Evolutionary conservation across 805 yeast genomes (phyloP).

Genomic region (Candida michaelii): DNA sequence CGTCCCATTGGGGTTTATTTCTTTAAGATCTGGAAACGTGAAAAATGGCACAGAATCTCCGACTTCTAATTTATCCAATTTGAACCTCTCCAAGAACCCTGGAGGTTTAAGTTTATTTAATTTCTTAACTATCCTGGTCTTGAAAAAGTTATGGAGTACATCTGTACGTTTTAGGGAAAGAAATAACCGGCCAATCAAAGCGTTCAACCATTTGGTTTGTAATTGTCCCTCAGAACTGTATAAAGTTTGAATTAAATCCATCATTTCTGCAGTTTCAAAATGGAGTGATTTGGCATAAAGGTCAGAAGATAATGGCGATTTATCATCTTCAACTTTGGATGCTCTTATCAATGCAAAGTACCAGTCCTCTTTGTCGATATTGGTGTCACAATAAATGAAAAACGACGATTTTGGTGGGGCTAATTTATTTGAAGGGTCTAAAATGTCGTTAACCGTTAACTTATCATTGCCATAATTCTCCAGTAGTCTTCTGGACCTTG

Average conservation of each 20-base stretch:
- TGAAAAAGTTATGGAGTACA: constrained; percentile 56
- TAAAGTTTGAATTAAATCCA: constrained; percentile 69
- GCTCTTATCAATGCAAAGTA: constrained; percentile 84
- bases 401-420: constrained; percentile 41
- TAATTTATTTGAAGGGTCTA: constrained; percentile 20
- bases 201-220: constrained; percentile 89
- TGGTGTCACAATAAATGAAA: constrained; percentile 74
- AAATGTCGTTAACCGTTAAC: constrained; percentile 26
- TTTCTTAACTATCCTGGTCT: constrained; percentile 64
- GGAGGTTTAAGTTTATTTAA: constrained; percentile 80
- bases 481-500: constrained; percentile 21
- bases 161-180: constrained; percentile 74
- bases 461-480: constrained; percentile 18
- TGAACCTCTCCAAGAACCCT: constrained; percentile 81
- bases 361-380: constrained; percentile 89
- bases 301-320: constrained; percentile 42
- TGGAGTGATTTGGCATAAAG: constrained; percentile 72
- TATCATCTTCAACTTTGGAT: constrained; percentile 45
- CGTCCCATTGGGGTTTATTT: constrained; percentile 78
- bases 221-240: constrained; percentile 83
- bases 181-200: constrained; percentile 79
- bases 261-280: constrained; percentile 67
- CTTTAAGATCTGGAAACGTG: constrained; percentile 67
- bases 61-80: constrained; percentile 66
- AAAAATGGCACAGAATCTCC: constrained; percentile 82